Evolutionary conservation across 768 basidiomycete genomes (phyloP), one percentile per base, ranked within the genome.

Genomic region (Boletus rubescentipes): DNA sequence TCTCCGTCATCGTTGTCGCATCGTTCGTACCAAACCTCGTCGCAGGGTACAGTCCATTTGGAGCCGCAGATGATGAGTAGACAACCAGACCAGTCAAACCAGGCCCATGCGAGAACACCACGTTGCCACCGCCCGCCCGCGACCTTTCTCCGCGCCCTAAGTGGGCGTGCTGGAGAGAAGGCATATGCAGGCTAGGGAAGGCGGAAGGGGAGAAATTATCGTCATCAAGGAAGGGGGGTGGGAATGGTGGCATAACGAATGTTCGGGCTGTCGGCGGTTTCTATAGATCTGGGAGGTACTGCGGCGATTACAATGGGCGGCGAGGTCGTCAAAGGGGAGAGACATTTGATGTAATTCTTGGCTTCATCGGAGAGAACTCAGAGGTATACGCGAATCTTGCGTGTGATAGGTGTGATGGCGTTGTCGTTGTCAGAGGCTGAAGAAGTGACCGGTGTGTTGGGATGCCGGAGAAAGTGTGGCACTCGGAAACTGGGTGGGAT

Each of bases 151-250:
- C 37, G 61, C 51, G 51, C 61, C 61, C 56, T 49, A 35, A 36
- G 51, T 58, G 50, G 61, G 61, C 56, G 44, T 44, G 21, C 60
- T 59, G 37, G 61, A 59, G 61, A 62, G 12, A 35, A 49, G 40
- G 55, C 6, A 36, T 46, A 18, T 49, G 41, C 46, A 37, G 54
- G 59, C 54, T 61, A 23, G 23, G 9, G 10, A 23, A 6, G 8
- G n/a, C 1, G 20, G 29, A 18, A 50, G 10, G 3, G 18, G 35
- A 20, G 26, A 29, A 32, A 43, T 16, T 2, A 18, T 53, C 42
- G 32, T 45, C 9, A 29, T 20, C 18, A 42, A 30, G 53, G 31
- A 18, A 43, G n/a, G 21, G 21, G 20, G 32, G 10, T 39, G 2
- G 14, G 44, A 51, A 14, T 40, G 34, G 36, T 45, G 38, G 34